A percentile compares a stretch with the other conserved stretches of the same genome.
Evolutionary conservation across 2,329 filamentous ascomycete genomes (phyloP).

Genomic region (Cryphonectria parasitica): DNA sequence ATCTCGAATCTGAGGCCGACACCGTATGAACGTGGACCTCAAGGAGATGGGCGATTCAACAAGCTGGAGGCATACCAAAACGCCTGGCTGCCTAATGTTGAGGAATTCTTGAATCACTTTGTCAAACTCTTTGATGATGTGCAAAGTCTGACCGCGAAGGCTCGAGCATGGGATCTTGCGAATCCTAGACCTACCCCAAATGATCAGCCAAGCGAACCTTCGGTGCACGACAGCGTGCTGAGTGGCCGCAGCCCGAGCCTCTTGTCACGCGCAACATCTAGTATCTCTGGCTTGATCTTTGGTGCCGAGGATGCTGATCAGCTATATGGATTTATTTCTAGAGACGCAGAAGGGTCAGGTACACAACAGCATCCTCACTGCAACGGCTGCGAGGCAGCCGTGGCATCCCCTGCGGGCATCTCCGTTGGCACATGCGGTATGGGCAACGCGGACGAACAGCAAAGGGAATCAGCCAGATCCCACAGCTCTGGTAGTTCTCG

Average conservation of each 20-base stretch:
- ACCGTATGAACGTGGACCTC: not conserved
- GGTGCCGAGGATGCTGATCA: not conserved
- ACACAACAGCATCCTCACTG: slow-evolving; percentile 16
- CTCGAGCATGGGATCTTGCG: not conserved
- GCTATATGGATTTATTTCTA: not conserved
- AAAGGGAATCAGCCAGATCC: not conserved
- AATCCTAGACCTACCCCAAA: not conserved
- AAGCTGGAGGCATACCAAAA: slow-evolving; percentile 4
- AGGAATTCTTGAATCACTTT: not conserved
- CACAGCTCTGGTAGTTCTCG: slow-evolving; percentile 8
- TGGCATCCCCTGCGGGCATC: slow-evolving; percentile 15
- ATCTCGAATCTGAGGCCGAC: not conserved
- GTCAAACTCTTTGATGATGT: not conserved
- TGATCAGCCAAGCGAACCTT: not conserved
- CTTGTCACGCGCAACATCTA: not conserved
- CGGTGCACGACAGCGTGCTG: not conserved
- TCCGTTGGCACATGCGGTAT: slow-evolving; percentile 3
- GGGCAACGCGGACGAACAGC: not conserved
- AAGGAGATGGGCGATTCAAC: not conserved
- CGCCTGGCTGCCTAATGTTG: not conserved
- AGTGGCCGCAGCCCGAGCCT: not conserved
- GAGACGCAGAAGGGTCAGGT: slow-evolving; percentile 16
- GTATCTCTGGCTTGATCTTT: not conserved
- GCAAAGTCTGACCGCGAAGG: not conserved
- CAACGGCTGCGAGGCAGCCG: slow-evolving; percentile 9